Percentiles rank a stretch among this genome's conserved stretches.
These are phyloP conservation scores for Fibroporia radiculosa DNA, from an alignment of 768 basidiomycete species.

Conservation along the genomic window DNA sequence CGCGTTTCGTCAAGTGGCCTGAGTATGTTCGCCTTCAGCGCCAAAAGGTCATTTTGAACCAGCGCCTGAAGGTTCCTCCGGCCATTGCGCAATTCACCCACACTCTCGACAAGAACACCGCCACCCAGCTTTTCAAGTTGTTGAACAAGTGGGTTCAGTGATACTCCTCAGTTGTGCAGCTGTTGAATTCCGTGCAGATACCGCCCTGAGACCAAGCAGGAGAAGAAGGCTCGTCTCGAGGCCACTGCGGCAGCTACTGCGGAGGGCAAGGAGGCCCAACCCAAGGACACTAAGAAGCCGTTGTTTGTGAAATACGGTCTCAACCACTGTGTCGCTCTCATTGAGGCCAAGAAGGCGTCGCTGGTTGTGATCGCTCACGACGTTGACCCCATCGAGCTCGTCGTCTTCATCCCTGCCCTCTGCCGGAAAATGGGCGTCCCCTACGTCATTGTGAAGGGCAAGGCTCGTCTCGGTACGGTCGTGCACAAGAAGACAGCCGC, in stretches of 20 bases:
- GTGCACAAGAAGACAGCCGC: slow-evolving; percentile 99
- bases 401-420: slow-evolving; percentile 95
- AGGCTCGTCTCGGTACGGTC: slow-evolving; percentile 95
- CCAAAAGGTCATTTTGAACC: slow-evolving; percentile 96
- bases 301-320: slow-evolving; percentile 93
- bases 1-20: slow-evolving; percentile 99
- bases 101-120: slow-evolving; percentile 99
- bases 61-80: slow-evolving; percentile 96
- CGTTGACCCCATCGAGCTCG: slow-evolving; percentile 98
- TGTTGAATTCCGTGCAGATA: slow-evolving; percentile 32
- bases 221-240: slow-evolving; percentile 92
- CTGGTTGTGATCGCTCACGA: slow-evolving; percentile 96
- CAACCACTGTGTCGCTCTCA: slow-evolving; percentile 92
- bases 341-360: slow-evolving; percentile 96
- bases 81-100: slow-evolving; percentile 97
- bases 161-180: not conserved
- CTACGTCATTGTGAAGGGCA: slow-evolving; percentile 97
- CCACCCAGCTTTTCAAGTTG: slow-evolving; percentile 95
- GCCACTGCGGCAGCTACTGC: slow-evolving; percentile 71
- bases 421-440: slow-evolving; percentile 99
- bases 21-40: slow-evolving; percentile 97
- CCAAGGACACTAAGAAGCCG: slow-evolving; percentile 87
- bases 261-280: slow-evolving; percentile 65
- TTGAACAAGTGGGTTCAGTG: slow-evolving; percentile 70
- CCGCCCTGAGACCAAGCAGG: slow-evolving; percentile 88